Percentiles rank a stretch among this genome's conserved stretches.
phyloP scores from a whole-genome alignment of 495 filamentous ascomycete species.

The Xylaria curta region DNA sequence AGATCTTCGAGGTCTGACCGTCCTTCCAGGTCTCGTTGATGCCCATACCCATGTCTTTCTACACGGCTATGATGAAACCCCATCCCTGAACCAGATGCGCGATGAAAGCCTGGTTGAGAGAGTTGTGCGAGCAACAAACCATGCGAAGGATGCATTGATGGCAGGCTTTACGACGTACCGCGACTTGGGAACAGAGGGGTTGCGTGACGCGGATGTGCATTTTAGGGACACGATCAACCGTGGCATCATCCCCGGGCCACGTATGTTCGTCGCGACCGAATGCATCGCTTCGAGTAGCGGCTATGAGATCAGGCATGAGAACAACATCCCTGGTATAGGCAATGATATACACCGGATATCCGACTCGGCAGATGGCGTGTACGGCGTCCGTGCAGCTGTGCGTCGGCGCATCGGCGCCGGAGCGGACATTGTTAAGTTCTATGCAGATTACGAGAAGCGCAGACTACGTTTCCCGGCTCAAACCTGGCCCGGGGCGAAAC shows the following conservation, averaged over 20 bases:
- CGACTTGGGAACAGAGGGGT: slow-evolving; percentile 59
- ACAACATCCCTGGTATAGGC: slow-evolving; percentile 37
- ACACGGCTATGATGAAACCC: slow-evolving; percentile 53
- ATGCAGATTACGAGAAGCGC: slow-evolving; percentile 58
- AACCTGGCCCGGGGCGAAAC: slow-evolving; percentile 31
- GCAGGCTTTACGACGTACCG: slow-evolving; percentile 63
- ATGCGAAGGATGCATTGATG: slow-evolving; percentile 55
- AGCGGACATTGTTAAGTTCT: slow-evolving; percentile 61
- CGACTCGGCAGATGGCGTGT: slow-evolving; percentile 53
- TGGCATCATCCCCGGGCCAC: slow-evolving; percentile 57
- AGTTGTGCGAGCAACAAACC: slow-evolving; percentile 57
- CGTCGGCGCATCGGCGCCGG: slow-evolving; percentile 55
- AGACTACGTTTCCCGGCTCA: slow-evolving; percentile 51
- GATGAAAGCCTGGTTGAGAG: slow-evolving; percentile 58
- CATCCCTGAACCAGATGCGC: slow-evolving; percentile 53
- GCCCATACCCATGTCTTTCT: slow-evolving; percentile 62
- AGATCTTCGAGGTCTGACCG: slow-evolving; percentile 54
- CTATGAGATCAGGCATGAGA: slow-evolving; percentile 57
- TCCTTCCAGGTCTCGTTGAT: slow-evolving; percentile 60
- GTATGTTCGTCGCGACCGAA: slow-evolving; percentile 59
- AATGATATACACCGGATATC: slow-evolving; percentile 45
- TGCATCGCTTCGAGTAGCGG: slow-evolving; percentile 55
- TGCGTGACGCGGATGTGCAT: slow-evolving; percentile 52
- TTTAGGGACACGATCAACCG: slow-evolving; percentile 56
- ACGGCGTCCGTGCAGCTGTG: slow-evolving; percentile 53